A percentile compares a stretch with the other conserved stretches of the same genome.
These are phyloP conservation scores for Annulohypoxylon moriforme DNA, from an alignment of 495 filamentous ascomycete species.

Conservation along the genomic window DNA sequence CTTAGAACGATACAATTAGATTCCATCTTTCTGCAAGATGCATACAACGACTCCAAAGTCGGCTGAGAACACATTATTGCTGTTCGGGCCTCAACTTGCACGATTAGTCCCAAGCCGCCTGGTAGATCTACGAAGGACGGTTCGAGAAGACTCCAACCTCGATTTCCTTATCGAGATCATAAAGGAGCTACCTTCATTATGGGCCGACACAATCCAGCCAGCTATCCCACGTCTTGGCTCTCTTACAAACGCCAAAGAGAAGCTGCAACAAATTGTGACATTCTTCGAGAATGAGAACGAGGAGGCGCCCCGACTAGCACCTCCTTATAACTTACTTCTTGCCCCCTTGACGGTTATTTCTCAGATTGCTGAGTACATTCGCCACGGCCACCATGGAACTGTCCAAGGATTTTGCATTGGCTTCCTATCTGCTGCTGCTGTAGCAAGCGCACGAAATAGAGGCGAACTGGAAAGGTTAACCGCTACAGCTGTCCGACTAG, in stretches of 20 bases:
- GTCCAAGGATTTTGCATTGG: conserved; percentile 27
- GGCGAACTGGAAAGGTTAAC: conserved; percentile 13
- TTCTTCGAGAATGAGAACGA: conserved; percentile 13
- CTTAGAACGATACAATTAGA: not conserved
- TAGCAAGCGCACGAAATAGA: conserved; percentile 17
- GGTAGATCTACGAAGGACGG: conserved; percentile 15
- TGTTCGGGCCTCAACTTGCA: conserved; percentile 28
- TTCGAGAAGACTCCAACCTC: conserved; percentile 10
- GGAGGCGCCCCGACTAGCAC: conserved; percentile 5
- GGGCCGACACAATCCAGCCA: conserved; percentile 10
- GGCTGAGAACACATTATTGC: conserved; percentile 11
- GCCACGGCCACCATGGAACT: not conserved
- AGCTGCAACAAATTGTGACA: not conserved
- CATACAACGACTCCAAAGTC: conserved; percentile 1
- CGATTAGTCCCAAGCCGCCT: conserved; percentile 19
- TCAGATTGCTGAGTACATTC: conserved; percentile 18
- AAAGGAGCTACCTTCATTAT: conserved; percentile 12
- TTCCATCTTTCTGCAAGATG: conserved; percentile 8
- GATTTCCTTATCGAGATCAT: conserved; percentile 15
- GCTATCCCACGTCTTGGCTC: not conserved
- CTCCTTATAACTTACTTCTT: conserved; percentile 24
- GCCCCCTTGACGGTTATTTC: conserved; percentile 21
- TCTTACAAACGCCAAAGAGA: not conserved
- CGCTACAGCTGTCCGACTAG: conserved; percentile 15
- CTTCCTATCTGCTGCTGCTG: conserved; percentile 15